Evolutionary conservation across 352 stramenopile genomes (phyloP), one percentile per base, ranked within the genome.

Genomic region (Pythium dissimile): DNA sequence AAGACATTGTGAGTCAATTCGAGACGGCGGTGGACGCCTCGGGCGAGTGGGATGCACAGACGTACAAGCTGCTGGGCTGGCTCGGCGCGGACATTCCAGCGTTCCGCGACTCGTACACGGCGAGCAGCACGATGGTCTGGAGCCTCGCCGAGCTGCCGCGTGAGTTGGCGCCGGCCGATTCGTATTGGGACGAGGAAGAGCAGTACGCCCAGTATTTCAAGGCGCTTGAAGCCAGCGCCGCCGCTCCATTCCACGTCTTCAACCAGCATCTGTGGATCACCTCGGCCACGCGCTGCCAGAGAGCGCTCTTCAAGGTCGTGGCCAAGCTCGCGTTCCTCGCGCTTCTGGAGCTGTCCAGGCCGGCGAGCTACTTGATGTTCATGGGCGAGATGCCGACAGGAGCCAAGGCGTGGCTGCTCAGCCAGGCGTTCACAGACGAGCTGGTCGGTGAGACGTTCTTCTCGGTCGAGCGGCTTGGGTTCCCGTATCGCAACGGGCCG

Each of bases 291-390:
- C 67, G 72, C n/a, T 82, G 72, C 53, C 64, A 77, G 23, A 70
- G 72, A 12, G 70, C 67, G 18, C 44, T 82, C 5, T 75, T 77
- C 53, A 82, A 82, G 54, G 70, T 77, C 26, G 28, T 82, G 2
- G 57, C 42, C 2, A 82, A 82, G 28, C 9, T 79, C 10, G 37
- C 47, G 21, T 79, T 75, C 31, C 24, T 82, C 21, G 55, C 72
- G 18, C 50, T 82, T n/a, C 35, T 77, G 31, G 52, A 55, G 3
- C n/a, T 64, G 0, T 77, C 62, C 39, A 72, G 66, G 18, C 70
- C 72, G 8, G 50, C 67, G 18, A 71, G 64, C 20, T 82, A 75
- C 31, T 55, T 82, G 31, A 79, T 82, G 72, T 82, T 75, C 30
- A 77, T 77, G 70, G 64, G 54, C 9, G 72, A 79, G 12, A 46